phyloP scores from a whole-genome alignment of 495 filamentous ascomycete species.

The Podospora pseudocomata region DNA sequence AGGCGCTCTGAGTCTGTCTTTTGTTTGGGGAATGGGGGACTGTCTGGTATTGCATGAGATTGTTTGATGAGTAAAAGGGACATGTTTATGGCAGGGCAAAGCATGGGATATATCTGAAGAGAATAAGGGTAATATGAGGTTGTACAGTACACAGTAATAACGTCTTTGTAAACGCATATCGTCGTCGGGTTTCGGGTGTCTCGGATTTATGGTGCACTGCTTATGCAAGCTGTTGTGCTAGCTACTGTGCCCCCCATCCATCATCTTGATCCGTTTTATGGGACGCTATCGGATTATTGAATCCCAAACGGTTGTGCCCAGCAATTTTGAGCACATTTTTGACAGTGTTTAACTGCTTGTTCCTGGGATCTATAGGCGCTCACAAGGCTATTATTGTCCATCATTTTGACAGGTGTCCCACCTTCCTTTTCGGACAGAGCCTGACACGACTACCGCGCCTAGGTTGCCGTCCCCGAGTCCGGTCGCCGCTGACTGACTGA shows the following conservation, averaged over 20 bases:
- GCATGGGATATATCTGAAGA: not conserved
- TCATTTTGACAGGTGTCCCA: not conserved
- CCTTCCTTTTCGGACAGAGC: no score
- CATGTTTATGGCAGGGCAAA: not conserved
- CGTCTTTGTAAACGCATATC: not conserved
- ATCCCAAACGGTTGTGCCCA: not conserved
- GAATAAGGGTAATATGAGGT: not conserved
- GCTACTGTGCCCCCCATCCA: not conserved
- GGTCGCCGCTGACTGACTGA: not conserved
- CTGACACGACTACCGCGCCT: not conserved
- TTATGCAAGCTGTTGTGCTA: not conserved
- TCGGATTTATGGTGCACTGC: not conserved
- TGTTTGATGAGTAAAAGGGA: not conserved
- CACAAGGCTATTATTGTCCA: not conserved
- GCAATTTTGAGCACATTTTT: not conserved
- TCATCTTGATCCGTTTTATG: not conserved
- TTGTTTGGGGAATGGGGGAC: not conserved
- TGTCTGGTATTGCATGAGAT: not conserved
- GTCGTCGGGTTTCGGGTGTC: not conserved
- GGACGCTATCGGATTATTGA: not conserved
- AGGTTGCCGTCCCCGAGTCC: not conserved
- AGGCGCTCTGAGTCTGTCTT: slow-evolving; percentile 55
- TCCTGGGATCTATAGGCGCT: not conserved
- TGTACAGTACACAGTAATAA: not conserved
- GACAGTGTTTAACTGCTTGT: not conserved